These are phyloP conservation scores for Candida rishiriensis DNA, from an alignment of 805 yeast species.

Conservation along the genomic window DNA sequence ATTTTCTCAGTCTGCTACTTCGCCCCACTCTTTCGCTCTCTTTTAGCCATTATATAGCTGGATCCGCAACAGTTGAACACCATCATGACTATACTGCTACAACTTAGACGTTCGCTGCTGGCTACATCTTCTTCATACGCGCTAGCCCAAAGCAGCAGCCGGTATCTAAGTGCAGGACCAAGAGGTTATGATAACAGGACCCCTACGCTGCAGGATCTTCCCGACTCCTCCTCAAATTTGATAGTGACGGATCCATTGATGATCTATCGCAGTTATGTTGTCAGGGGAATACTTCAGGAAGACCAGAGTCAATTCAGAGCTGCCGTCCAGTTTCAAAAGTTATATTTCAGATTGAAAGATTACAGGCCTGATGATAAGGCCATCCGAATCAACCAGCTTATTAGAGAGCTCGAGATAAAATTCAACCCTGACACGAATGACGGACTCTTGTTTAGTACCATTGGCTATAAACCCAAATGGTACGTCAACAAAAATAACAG, in stretches of 20 bases:
- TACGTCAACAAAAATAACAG: conserved; percentile 11
- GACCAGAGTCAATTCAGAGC: conserved; percentile 62
- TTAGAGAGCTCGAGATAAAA: conserved; percentile 31
- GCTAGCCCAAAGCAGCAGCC: too few species aligned
- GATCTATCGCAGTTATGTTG: conserved; percentile 50
- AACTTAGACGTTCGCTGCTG: too few species aligned
- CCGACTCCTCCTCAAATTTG: conserved; percentile 1
- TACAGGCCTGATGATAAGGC: conserved; percentile 51
- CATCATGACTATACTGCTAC: too few species aligned
- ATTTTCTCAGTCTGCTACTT: too few species aligned
- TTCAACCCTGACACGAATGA: conserved; percentile 13
- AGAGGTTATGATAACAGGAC: conserved; percentile 21
- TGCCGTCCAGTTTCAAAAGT: conserved; percentile 57
- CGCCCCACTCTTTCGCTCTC: too few species aligned
- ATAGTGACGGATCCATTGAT: conserved; percentile 55
- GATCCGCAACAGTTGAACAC: too few species aligned
- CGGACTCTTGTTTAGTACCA: conserved; percentile 24
- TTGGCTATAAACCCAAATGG: conserved; percentile 30
- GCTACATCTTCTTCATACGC: too few species aligned
- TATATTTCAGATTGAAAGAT: conserved; percentile 53
- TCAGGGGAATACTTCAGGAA: conserved; percentile 44
- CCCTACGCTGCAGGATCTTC: conserved; percentile 19
- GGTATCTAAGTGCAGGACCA: conserved; percentile 15
- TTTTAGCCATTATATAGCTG: too few species aligned
- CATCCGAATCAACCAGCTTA: conserved; percentile 37